Conservation (phyloP, 306 rosid species). For the Vigna reflexopilosa region DNA sequence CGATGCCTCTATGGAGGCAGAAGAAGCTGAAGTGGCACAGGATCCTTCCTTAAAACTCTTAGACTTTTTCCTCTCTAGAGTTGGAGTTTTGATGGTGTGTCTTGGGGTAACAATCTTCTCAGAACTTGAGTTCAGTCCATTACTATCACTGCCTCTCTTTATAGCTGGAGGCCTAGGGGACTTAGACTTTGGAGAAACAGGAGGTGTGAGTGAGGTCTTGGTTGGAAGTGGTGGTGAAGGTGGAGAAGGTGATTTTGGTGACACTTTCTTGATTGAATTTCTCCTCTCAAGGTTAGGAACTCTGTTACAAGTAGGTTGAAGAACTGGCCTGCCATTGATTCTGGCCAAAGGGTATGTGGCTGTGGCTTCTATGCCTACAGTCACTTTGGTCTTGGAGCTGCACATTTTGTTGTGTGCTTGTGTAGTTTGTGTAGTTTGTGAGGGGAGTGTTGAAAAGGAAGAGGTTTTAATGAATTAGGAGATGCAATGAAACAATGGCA, state of each 20-base stretch:
- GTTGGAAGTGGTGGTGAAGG: conserved; percentile 44
- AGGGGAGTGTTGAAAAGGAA: neutral
- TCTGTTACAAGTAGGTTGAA: conserved; percentile 85
- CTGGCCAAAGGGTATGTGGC: conserved; percentile 52
- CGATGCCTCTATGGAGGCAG: conserved; percentile 59
- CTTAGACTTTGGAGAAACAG: conserved; percentile 69
- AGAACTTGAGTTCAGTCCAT: conserved; percentile 64
- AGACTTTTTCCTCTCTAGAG: conserved; percentile 82
- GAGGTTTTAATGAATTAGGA: conserved; percentile 5
- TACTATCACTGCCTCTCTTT: conserved; percentile 36
- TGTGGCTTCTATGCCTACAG: conserved; percentile 55
- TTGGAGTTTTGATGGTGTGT: conserved; percentile 49
- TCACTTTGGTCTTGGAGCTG: conserved; percentile 72
- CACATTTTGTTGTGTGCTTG: conserved; percentile 58
- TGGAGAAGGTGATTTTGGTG: conserved; percentile 55
- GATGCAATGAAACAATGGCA: conserved; percentile 35
- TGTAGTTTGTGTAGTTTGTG: neutral
- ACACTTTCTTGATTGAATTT: conserved; percentile 63
- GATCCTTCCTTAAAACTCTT: conserved; percentile 76
- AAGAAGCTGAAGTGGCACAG: conserved; percentile 1
- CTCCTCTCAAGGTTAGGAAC: conserved; percentile 69
- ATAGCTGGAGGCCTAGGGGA: conserved; percentile 66
- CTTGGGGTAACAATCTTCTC: conserved; percentile 70
- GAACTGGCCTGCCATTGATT: conserved; percentile 77
- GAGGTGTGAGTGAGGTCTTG: conserved; percentile 59